phyloP scores from a whole-genome alignment of 78 protist genomes.

The Emiliania huxleyi region DNA sequence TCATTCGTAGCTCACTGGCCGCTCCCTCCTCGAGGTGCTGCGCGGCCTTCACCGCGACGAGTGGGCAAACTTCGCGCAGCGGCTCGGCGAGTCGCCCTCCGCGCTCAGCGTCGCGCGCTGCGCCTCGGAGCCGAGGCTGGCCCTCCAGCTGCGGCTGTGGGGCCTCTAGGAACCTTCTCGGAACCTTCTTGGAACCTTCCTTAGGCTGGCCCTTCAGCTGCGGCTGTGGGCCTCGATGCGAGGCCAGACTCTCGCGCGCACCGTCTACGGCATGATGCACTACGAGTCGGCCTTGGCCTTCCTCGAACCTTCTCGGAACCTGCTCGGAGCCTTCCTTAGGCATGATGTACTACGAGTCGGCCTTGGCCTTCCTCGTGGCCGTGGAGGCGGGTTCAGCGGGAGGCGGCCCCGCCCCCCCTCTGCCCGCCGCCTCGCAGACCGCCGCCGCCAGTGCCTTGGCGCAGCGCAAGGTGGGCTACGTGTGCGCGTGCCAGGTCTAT shows the following conservation, averaged over 20 bases:
- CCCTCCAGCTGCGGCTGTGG: constrained; percentile 31
- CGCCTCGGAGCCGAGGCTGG: background rate
- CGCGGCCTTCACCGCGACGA: background rate
- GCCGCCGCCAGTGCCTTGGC: too few relatives aligned
- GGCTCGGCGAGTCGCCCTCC: background rate
- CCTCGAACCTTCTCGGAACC: background rate
- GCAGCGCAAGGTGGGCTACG: background rate
- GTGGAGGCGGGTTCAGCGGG: too few relatives aligned
- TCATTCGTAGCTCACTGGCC: too few relatives aligned
- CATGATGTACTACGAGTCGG: background rate
- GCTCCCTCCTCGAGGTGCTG: background rate
- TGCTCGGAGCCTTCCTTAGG: background rate
- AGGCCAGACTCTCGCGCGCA: constrained; percentile 31
- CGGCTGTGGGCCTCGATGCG: constrained; percentile 38
- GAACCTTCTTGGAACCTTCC: too few relatives aligned
- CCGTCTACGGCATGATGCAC: constrained; percentile 10
- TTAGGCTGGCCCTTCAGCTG: background rate
- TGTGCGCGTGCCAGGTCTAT: background rate
- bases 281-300: background rate
- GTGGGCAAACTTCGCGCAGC: constrained; percentile 15
- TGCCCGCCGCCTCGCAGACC: background rate
- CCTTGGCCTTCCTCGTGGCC: background rate
- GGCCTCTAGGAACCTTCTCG: too few relatives aligned
- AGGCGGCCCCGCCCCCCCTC: too few relatives aligned
- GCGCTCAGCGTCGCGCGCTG: background rate